Base-by-base conservation (phyloP, 345 rosid species). In the Rubroshorea leprosula region DNA sequence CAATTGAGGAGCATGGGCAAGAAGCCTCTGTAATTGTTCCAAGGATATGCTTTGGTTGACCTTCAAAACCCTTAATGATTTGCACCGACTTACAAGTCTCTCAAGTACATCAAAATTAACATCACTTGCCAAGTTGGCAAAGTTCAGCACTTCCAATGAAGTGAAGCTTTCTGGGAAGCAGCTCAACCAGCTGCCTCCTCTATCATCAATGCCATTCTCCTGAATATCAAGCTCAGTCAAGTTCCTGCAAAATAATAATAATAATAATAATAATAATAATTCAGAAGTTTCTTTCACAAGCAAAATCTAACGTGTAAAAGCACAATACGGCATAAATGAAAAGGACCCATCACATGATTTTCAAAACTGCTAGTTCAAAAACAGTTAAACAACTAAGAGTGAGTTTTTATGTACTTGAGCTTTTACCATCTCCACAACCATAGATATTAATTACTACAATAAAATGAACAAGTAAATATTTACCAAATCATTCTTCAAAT, bases 201-300 rank as follows among this genome's bases (percentile, higher is more conserved):
- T 60, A 62, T 84, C 87, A 50, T 77, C 80, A 35, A 84, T 62
- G 54, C 72, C 90, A 51, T 79, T 81, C 82, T 81, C 87, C 15
- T 75, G 87, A 54, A 84, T 72, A 57, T 84, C 90, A 24, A 84
- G 83, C 74, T 79, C 83, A 5, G 77, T 84, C 80, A 84, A 70
- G 56, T 70, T 75, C 80, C 90, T 84, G 82, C 54, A 67, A 50
- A 26, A 10, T 59, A 68, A 23, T 38, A 14, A 44, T 11, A 18
- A 39, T 16, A 21, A 57, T 13, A n/a, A 60, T 27, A 18, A 13
- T 44, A 51, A n/a, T n/a, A 27, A 27, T 27, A 27, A 4, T 27
- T 27, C 31, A 27, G 31, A 8, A 27, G 31, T 27, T 27, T 27
- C 31, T 27, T 27, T 27, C 31, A 8, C 31, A 27, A 27, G 31